These are phyloP conservation scores for Inga leiocalycina DNA, from an alignment of 306 rosid genomes.

Conservation along the genomic window DNA sequence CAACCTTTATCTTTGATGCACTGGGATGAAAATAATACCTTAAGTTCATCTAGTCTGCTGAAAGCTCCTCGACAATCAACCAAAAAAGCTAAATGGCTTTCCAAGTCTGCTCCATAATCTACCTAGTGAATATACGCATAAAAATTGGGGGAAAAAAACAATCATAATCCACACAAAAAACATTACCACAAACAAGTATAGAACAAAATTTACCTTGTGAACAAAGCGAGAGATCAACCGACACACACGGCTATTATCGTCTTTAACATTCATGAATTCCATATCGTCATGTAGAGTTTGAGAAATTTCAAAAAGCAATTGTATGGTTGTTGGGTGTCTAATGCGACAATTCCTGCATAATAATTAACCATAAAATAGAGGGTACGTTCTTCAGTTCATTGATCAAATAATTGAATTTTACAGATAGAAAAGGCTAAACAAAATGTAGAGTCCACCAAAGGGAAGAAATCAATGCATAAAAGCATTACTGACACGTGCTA, in stretches of 20 bases:
- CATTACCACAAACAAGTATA: conserved; percentile 30
- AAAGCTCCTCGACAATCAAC: conserved; percentile 90
- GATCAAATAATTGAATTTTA: neutral
- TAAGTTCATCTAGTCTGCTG: conserved; percentile 69
- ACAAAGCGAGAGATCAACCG: conserved; percentile 77
- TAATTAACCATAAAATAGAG: conserved; percentile 36
- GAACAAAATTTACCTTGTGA: conserved; percentile 51
- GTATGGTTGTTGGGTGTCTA: conserved; percentile 66
- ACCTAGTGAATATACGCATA: conserved; percentile 55
- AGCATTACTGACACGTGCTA: neutral
- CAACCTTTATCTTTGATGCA: neutral
- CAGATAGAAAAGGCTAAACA: neutral
- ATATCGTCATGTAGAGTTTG: conserved; percentile 68
- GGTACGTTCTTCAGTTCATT: neutral
- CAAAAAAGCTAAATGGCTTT: conserved; percentile 76
- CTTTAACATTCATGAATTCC: conserved; percentile 65
- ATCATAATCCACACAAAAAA: conserved; percentile 25
- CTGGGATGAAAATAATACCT: conserved; percentile 47
- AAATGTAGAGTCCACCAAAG: neutral
- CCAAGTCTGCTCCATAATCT: conserved; percentile 75
- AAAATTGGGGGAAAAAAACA: conserved; percentile 25
- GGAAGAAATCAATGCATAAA: neutral
- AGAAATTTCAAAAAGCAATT: conserved; percentile 80
- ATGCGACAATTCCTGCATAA: conserved; percentile 64
- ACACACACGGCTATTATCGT: conserved; percentile 72